phyloP scores from a whole-genome alignment of 768 basidiomycete species.

The Austroboletus eburneus region DNA sequence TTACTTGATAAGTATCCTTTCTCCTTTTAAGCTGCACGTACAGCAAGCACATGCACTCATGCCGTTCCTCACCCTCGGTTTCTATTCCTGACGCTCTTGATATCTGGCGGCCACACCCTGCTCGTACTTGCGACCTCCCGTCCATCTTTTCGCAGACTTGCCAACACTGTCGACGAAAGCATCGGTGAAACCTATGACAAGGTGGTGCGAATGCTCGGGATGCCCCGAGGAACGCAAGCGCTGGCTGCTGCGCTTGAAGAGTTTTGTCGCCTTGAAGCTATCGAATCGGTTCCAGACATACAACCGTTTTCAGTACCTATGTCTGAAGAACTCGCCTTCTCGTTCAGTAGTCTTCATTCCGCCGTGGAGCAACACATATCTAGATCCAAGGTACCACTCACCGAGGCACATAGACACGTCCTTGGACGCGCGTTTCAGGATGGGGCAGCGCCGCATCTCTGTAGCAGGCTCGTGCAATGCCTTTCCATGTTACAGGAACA shows the following conservation, averaged over 20 bases:
- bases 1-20: background rate
- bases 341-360: constrained; percentile 75
- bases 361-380: constrained; percentile 57
- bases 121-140: constrained; percentile 67
- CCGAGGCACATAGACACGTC: constrained; percentile 30
- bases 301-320: constrained; percentile 42
- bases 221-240: constrained; percentile 60
- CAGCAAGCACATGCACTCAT: constrained; percentile 95
- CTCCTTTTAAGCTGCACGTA: too few relatives aligned
- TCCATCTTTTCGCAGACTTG: constrained; percentile 61
- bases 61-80: constrained; percentile 66
- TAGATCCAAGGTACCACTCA: constrained; percentile 30
- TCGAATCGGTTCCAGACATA: constrained; percentile 32
- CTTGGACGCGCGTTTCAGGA: constrained; percentile 72
- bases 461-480: constrained; percentile 55
- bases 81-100: constrained; percentile 84
- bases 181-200: constrained; percentile 85
- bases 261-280: constrained; percentile 43
- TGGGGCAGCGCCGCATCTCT: constrained; percentile 67
- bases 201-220: constrained; percentile 61
- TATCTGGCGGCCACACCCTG: constrained; percentile 94
- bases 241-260: constrained; percentile 81
- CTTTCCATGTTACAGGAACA: constrained; percentile 40
- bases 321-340: constrained; percentile 60
- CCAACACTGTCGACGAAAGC: constrained; percentile 69